Conservation (phyloP, 139 green algal species). For the Tetradesmus obliquus region DNA sequence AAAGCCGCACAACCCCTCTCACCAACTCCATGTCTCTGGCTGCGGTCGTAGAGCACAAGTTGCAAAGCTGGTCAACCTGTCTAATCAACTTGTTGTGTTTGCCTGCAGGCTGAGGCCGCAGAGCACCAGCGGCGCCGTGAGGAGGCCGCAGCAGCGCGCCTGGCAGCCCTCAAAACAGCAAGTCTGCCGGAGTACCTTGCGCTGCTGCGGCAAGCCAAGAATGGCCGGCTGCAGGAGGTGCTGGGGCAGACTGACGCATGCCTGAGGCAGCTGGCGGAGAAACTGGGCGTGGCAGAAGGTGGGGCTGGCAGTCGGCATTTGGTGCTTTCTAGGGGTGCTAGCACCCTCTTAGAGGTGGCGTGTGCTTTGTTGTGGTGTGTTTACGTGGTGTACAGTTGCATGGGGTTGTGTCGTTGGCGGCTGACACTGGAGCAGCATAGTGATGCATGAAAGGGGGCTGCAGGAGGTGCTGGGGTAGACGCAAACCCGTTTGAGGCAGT, state of each 20-base stretch:
- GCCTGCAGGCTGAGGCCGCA: conserved; percentile 27
- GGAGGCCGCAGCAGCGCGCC: conserved; percentile 59
- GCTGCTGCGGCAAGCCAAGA: conserved; percentile 71
- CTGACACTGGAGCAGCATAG: no score
- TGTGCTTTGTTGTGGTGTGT: no score
- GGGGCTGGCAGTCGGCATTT: neutral
- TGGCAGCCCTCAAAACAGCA: conserved; percentile 78
- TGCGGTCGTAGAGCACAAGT: no score
- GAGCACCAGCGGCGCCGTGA: conserved; percentile 44
- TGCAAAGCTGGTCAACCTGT: no score
- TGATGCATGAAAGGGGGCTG: conserved; percentile 43
- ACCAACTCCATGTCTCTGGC: no score
- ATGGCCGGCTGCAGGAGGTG: conserved; percentile 65
- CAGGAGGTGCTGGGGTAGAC: conserved; percentile 72
- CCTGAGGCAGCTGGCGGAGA: conserved; percentile 31
- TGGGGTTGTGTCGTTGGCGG: no score
- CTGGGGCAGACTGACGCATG: conserved; percentile 66
- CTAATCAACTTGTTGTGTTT: neutral
- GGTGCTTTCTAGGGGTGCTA: no score
- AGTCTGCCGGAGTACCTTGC: conserved; percentile 86
- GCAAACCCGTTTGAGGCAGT: conserved; percentile 35
- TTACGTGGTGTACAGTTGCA: no score
- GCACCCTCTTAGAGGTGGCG: neutral
- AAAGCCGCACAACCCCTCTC: no score
- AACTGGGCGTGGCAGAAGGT: conserved; percentile 1